Evolutionary conservation across 208 protist species (phyloP), one percentile per base, ranked within the genome.

Genomic region (Crithidia sp.): DNA sequence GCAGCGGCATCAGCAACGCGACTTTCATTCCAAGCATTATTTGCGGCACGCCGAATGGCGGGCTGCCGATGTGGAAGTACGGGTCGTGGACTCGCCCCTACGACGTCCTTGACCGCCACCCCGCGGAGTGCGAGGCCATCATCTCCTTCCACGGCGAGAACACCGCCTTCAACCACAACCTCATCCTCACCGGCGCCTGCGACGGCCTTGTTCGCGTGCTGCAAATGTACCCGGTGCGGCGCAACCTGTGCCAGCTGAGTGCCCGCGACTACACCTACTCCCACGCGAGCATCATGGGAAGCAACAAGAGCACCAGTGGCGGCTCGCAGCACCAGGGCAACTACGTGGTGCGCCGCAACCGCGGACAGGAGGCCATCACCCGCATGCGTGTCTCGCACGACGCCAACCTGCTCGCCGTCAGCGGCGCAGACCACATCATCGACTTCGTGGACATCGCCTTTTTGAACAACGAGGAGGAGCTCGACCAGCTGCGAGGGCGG

Each of bases 381-480:
- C 77, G 81, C 44, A 96, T 96, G 89, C 76, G 87, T 28, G 74
- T 95, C 8, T 93, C 83, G 45, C 76, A 87, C 72, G 88, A 96
- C 73, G 83, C 82, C 50, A 76, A 77, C 37, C 61, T 96, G 50
- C 84, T 96, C 52, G 92, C 92, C 10, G 92, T 95, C 14, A 85
- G 82, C 58, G 92, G 92, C 3, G 61, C 69, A 0, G 92, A 96
- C 67, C 88, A 87, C 73, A 89, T 95, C 44, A 90, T 96, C 56
- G 89, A 96, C 67, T 96, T 96, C 85, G 90, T 96, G 4, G 90
- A 96, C 68, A 87, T 96, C n/a, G 68, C 80, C 43, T 96, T 96
- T 67, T 70, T 96, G 36, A 92, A 79, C 45, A 84, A 95, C 74
- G 90, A 92, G 62, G 79, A 83, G 47, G 72, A 85, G 66, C 76